Evolutionary conservation across 1,284 basidiomycete species (phyloP).

Genomic region (Ustilago shanxiensis): DNA sequence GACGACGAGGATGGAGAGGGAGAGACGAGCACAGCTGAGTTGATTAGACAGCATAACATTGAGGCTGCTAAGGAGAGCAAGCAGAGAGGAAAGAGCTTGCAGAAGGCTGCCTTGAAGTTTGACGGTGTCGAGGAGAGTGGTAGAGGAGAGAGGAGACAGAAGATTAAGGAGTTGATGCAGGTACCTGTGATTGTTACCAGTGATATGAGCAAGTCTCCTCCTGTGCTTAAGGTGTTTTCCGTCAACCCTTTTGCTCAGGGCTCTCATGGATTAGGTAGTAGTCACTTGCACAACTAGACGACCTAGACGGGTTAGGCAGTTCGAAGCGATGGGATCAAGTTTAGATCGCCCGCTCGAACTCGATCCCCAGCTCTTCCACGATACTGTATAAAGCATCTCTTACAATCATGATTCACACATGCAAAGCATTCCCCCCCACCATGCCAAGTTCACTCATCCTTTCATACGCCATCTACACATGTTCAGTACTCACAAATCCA

Average conservation of each 20-base stretch:
- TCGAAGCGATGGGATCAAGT: background rate
- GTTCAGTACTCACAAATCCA: too few relatives aligned
- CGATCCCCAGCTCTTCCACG: background rate
- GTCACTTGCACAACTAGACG: slow-evolving; percentile 14
- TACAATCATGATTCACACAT: background rate
- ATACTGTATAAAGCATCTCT: slow-evolving; percentile 2
- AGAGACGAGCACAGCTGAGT: slow-evolving; percentile 37
- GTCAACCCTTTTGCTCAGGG: slow-evolving; percentile 40
- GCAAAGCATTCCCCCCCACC: slow-evolving; percentile 10
- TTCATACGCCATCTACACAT: too few relatives aligned
- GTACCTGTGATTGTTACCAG: slow-evolving; percentile 63
- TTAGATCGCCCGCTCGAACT: slow-evolving; percentile 1
- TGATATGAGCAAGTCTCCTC: slow-evolving; percentile 66
- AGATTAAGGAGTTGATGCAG: slow-evolving; percentile 57
- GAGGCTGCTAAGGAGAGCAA: slow-evolving; percentile 49
- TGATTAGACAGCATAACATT: slow-evolving; percentile 41
- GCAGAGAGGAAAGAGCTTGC: slow-evolving; percentile 51
- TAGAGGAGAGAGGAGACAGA: slow-evolving; percentile 46
- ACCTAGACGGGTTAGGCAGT: background rate
- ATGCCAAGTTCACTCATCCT: slow-evolving; percentile 1
- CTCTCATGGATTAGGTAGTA: background rate
- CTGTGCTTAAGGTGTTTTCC: slow-evolving; percentile 63
- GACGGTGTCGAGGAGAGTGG: slow-evolving; percentile 36
- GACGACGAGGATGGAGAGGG: slow-evolving; percentile 58
- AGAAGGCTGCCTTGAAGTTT: slow-evolving; percentile 42